Base-by-base conservation (phyloP, 2,329 filamentous ascomycete genomes). In the Colletotrichum ledebouriae region DNA sequence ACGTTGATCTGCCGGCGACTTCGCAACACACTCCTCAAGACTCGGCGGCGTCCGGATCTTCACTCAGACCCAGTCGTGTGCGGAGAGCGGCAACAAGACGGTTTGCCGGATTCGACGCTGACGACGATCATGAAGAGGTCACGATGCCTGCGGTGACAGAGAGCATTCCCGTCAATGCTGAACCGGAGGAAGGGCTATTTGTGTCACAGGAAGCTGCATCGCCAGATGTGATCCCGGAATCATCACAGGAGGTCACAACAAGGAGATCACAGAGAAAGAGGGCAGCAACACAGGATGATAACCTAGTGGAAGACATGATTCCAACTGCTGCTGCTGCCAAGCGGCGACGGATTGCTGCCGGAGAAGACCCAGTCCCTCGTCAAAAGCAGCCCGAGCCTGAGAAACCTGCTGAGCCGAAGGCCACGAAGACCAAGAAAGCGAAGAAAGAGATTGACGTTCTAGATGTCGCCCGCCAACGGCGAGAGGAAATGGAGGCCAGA, bases 261-360 rank as follows among this genome's bases (percentile, higher is more conserved):
- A 71, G 73, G 25, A 72, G 69, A 44, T 76, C 77, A 1, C 77
- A 80, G 17, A 80, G 82, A 34, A 89, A 89, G 73, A 79, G 87
- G 25, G 76, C 75, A 2, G 80, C 82, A 3, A 77, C 76, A 1
- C 79, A 84, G 12, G 75, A 77, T 58, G 80, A 87, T 61, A 87
- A 91, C 50, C 79, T 92, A 9, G 87, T 95, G 77, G 89, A 94
- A 13, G 84, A 86, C 22, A 86, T 97, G 63, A 89, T 94, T 1
- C 92, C 94, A 0, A 93, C 90, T 1, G 90, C 92, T 3, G 89
- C 91, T 33, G 89, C 89, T 5, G 87, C 94, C 75, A 98, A 97
- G 77, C 89, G 90, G n/a, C 90, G 92, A 22, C 89, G 91, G 29
- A 83, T 93, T 20, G 90, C 88, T 69, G 85, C 85, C 58, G 85